Evolutionary conservation across 2,329 filamentous ascomycete species (phyloP).

Genomic region (Phialocephala subalpina): DNA sequence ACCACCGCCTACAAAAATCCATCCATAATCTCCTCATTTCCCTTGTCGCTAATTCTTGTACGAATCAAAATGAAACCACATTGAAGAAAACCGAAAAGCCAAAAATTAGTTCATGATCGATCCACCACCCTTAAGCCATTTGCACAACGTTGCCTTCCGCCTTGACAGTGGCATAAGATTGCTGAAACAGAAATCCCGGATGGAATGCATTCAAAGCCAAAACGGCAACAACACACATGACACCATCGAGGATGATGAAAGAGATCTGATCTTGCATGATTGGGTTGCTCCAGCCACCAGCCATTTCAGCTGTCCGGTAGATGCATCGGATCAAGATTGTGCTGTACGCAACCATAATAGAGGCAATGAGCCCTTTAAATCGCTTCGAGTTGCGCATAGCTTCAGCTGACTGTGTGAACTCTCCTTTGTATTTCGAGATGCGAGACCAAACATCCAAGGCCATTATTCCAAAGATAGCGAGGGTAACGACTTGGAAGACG

Average conservation of each 20-base stretch:
- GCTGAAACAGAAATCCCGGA: constrained; percentile 40
- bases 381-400: constrained; percentile 18
- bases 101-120: no score
- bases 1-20: not conserved
- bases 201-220: constrained; percentile 54
- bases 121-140: no score
- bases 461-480: constrained; percentile 44
- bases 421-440: constrained; percentile 19
- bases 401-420: constrained; percentile 20
- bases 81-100: no score
- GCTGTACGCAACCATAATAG: constrained; percentile 22
- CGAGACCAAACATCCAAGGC: constrained; percentile 29
- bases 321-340: constrained; percentile 29
- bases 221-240: constrained; percentile 55
- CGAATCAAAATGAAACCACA: no score
- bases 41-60: not conserved
- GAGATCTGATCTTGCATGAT: constrained; percentile 69
- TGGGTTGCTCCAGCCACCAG: constrained; percentile 67
- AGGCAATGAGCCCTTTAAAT: constrained; percentile 24
- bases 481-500: constrained; percentile 45
- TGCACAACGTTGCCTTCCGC: not conserved
- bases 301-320: constrained; percentile 62
- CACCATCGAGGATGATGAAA: constrained; percentile 59
- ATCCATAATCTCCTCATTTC: not conserved
- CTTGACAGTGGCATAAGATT: constrained; percentile 23